Conservation (phyloP, 345 rosid species). For the Carallia brachiata region DNA sequence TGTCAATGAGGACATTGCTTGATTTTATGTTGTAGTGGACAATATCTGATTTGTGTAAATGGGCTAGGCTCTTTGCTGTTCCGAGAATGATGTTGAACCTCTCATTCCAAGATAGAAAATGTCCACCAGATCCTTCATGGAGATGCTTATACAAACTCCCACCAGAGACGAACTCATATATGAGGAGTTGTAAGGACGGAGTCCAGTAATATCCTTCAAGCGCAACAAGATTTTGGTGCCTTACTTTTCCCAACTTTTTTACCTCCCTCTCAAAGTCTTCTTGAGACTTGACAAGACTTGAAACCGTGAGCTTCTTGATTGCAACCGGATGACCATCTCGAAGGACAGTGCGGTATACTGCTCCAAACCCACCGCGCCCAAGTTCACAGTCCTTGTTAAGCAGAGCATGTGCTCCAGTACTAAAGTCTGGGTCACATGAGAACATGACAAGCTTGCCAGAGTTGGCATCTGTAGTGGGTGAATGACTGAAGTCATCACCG, state of each 20-base stretch:
- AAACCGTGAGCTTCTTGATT: conserved; percentile 95
- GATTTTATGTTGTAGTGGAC: conserved; percentile 97
- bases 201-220: conserved; percentile 99
- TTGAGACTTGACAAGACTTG: conserved; percentile 93
- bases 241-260: conserved; percentile 76
- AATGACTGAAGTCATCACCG: conserved; percentile 75
- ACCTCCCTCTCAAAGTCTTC: conserved; percentile 93
- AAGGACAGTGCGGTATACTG: conserved; percentile 80
- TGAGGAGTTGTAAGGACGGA: conserved; percentile 81
- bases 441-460: conserved; percentile 99
- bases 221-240: conserved; percentile 74
- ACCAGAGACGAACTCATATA: conserved; percentile 76
- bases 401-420: conserved; percentile 84
- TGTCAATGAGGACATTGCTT: conserved; percentile 75
- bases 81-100: conserved; percentile 87
- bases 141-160: conserved; percentile 91
- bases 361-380: conserved; percentile 97
- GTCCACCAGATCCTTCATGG: conserved; percentile 62
- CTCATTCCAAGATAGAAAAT: conserved; percentile 75
- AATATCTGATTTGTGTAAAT: conserved; percentile 72
- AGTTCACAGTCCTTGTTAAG: conserved; percentile 98
- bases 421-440: conserved; percentile 89
- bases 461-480: conserved; percentile 84
- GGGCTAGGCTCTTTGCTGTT: conserved; percentile 81
- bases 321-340: conserved; percentile 81